Evolutionary conservation across 345 rosid species (phyloP), one percentile per base, ranked within the genome.

Genomic region (Aquilaria malaccensis): DNA sequence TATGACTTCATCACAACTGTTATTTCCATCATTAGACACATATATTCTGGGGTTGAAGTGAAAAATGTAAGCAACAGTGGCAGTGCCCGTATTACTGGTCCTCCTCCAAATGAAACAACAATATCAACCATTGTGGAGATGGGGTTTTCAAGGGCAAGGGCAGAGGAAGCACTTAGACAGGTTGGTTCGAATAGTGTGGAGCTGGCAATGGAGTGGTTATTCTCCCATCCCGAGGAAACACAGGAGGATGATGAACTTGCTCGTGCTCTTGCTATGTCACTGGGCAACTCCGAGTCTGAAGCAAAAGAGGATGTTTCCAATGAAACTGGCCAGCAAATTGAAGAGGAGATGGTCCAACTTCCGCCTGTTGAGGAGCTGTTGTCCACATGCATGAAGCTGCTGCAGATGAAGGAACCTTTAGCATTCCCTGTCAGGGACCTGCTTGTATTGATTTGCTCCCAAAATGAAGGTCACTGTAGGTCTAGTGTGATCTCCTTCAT

Each of bases 171-270:
- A 53, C 70, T 93, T 67, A 83, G 98, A 79, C 98, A 85, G 65
- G 94, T 93, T 64, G 94, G 90, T 62, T 84, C 94, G 48, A 85
- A 84, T 61, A 89, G 96, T 76, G 98, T 93, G 70, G 98, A 93
- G 73, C 69, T 89, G 79, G 98, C 98, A 58, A 93, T 84, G 94
- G 98, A 93, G 75, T 93, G 98, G 98, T 76, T 93, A 67, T 89
- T 83, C 74, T 80, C 98, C 66, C 97, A 89, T 78, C 87, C 87
- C 5, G 98, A 89, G 77, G 98, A 93, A 78, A 54, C 70, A 71
- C 92, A 68, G 72, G 98, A 93, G 76, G 98, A 93, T 65, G 98
- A 93, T 81, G 97, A 93, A 70, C 94, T 93, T 80, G 91, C 97
- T 51, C 97, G 96, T 45, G 98, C 98, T 58, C 94, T 93, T 76